Base-by-base conservation (phyloP, 176 grass and related monocot species). In the Musa beccarii region DNA sequence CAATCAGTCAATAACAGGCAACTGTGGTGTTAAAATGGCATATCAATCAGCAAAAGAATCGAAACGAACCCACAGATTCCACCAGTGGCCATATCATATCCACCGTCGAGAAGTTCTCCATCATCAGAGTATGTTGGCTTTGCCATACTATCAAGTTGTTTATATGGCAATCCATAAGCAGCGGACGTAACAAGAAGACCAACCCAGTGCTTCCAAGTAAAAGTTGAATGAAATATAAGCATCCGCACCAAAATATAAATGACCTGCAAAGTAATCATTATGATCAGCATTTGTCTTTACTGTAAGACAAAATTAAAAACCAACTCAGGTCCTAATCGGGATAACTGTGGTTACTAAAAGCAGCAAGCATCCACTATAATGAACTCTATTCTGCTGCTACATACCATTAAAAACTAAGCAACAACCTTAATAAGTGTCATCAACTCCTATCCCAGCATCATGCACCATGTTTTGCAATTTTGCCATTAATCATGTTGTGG, bases 181-280 rank as follows among this genome's bases (percentile, higher is more conserved):
- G 76, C 76, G 24, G 88, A 99, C 66, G 95, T 99, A 9, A 94
- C 51, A 71, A 76, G 25, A 71, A 99, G 84, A 63, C 95, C 95
- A 87, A 94, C 77, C 95, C 86, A 99, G 76, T 99, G 90, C 86
- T 94, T 99, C 95, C 90, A 99, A 69, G 90, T 86, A 81, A 99
- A 99, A 54, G 84, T 94, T 14, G 95, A 91, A 78, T 94, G 69
- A 90, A 99, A 89, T 78, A 94, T 81, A 43, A 75, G 66, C 88
- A 99, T 89, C 61, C 95, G 89, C 78, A 88, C 86, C 76, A 94
- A 59, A 55, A 99, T 66, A 76, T 92, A 99, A 76, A 94, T 75
- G 69, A 80, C 84, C 90, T 94, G 88, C 68, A 75, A 19, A 20
- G 1, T 22, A 19, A 50, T 28, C 52, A 57, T 17, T 57, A 4